Percentiles rank a stretch among this genome's conserved stretches.
Conservation (phyloP, 352 stramenopile species). For the Hyaloperonospora brassicae region DNA sequence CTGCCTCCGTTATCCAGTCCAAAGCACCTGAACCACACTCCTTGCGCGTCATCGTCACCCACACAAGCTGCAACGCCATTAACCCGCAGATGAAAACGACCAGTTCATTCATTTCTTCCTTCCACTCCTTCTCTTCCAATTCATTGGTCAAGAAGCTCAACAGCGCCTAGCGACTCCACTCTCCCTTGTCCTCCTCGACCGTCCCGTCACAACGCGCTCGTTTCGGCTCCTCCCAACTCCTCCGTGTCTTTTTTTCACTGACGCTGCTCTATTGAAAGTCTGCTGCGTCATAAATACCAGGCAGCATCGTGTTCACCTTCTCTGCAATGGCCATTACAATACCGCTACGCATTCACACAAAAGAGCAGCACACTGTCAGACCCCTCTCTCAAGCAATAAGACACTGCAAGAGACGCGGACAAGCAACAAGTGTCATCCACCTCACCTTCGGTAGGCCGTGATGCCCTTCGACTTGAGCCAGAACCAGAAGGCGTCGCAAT, state of each 20-base stretch:
- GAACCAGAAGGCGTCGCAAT: conserved; percentile 96
- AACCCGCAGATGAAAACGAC: too few species aligned
- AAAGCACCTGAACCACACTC: too few species aligned
- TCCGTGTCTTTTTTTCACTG: background rate
- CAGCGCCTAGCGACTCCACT: too few species aligned
- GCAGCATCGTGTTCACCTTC: conserved; percentile 95
- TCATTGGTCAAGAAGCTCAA: too few species aligned
- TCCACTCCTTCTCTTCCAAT: too few species aligned
- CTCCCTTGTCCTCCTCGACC: too few species aligned
- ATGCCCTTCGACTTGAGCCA: conserved; percentile 95
- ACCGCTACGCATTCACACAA: conserved; percentile 48
- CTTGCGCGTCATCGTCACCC: too few species aligned
- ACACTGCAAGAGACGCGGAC: background rate
- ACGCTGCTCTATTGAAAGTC: conserved; percentile 84
- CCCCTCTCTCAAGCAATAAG: background rate
- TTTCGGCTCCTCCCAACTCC: too few species aligned
- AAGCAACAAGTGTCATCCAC: background rate
- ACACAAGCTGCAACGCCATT: too few species aligned
- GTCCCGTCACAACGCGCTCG: too few species aligned
- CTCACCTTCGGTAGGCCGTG: conserved; percentile 85
- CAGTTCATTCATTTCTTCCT: too few species aligned
- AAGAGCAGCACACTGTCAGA: conserved; percentile 1
- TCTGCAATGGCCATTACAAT: conserved; percentile 96
- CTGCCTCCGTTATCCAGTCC: too few species aligned
- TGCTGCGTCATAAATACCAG: conserved; percentile 93